phyloP scores from a whole-genome alignment of 345 rosid species.

The Syzygium grande region DNA sequence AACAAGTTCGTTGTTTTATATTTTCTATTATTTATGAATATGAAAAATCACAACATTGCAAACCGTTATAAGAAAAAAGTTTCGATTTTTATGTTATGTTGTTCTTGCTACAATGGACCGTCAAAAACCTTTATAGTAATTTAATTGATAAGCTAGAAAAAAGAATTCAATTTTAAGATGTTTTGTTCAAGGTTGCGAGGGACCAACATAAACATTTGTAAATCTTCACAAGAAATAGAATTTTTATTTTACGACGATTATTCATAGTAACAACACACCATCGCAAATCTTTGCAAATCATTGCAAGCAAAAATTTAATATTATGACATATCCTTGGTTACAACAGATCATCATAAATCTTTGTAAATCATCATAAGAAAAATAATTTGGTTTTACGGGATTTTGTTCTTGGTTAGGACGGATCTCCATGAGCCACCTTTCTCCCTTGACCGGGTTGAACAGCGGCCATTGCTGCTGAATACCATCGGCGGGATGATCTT shows the following conservation, averaged over 20 bases:
- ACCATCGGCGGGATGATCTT: constrained; percentile 60
- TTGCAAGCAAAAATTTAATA: not conserved
- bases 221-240: not conserved
- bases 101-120: not conserved
- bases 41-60: not conserved
- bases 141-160: not conserved
- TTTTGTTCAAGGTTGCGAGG: not conserved
- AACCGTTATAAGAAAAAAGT: not conserved
- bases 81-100: not conserved
- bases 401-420: not conserved
- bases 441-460: constrained; percentile 54
- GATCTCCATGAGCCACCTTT: not conserved
- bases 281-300: not conserved
- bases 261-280: fast-evolving
- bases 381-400: too few relatives aligned
- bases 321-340: too few relatives aligned
- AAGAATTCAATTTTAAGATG: not conserved
- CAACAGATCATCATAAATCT: too few relatives aligned
- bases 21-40: not conserved
- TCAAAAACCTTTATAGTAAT: not conserved
- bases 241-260: not conserved
- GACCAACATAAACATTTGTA: not conserved
- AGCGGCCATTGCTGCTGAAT: constrained; percentile 50
- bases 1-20: not conserved
- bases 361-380: too few relatives aligned